Percentiles rank a stretch among this genome's conserved stretches.
These are phyloP conservation scores for Penicillium sp. DNA, from an alignment of 2,329 filamentous ascomycete species.

Conservation along the genomic window DNA sequence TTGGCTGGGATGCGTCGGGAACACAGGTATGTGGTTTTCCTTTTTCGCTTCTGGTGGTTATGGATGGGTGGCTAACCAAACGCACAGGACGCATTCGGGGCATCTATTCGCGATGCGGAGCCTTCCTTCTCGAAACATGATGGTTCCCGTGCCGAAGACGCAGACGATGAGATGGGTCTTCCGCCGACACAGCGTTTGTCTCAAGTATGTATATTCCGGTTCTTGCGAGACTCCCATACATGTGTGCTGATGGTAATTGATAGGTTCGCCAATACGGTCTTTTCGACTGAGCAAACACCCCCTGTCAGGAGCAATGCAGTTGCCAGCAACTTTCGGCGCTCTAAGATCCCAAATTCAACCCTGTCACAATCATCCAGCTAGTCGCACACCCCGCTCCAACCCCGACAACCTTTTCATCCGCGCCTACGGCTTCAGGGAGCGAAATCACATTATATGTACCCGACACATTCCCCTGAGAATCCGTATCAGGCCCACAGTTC, in stretches of 20 bases:
- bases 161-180: slow-evolving; percentile 33
- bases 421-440: slow-evolving; percentile 46
- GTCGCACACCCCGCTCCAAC: slow-evolving; percentile 86
- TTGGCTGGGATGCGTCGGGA: slow-evolving; percentile 54
- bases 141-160: slow-evolving; percentile 10
- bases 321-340: neutral
- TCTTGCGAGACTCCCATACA: neutral
- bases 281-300: slow-evolving; percentile 31
- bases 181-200: slow-evolving; percentile 44
- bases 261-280: slow-evolving; percentile 35
- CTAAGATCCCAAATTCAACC: slow-evolving; percentile 2
- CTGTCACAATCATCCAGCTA: slow-evolving; percentile 57
- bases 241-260: slow-evolving; percentile 15
- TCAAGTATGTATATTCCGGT: slow-evolving; percentile 30
- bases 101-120: slow-evolving; percentile 30
- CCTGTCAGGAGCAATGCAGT: neutral
- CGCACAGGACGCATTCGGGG: slow-evolving; percentile 23
- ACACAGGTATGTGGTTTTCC: slow-evolving; percentile 24
- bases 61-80: neutral
- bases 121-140: slow-evolving; percentile 16
- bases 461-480: slow-evolving; percentile 58
- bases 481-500: slow-evolving; percentile 68
- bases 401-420: slow-evolving; percentile 42
- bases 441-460: slow-evolving; percentile 60
- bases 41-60: neutral